Evolutionary conservation across 441 rosid genomes (phyloP), one percentile per base, ranked within the genome.

Genomic region (Adansonia grandidieri): DNA sequence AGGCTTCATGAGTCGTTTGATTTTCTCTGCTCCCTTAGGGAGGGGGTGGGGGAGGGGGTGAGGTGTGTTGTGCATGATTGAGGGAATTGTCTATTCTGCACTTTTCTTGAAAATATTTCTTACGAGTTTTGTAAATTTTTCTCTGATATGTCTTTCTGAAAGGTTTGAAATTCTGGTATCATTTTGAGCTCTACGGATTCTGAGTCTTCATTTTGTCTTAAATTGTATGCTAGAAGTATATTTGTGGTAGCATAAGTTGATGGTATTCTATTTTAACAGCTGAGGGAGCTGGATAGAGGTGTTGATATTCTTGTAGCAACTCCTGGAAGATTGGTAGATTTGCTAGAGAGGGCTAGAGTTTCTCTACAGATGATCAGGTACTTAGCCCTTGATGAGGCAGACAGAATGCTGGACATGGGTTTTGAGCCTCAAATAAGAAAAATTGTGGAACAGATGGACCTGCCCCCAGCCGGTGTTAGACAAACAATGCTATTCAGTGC

Each of bases 281-380:
- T 93, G 64, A 91, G 95, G 77, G 97, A 93, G 79, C 86, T 95
- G 80, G 98, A 95, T 81, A 90, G 97, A 73, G 98, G 98, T 62
- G 98, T 93, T 51, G 98, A 95, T 85, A 95, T 95, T 86, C 94
- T 95, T 73, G 98, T 95, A 73, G 98, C 98, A 53, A 95, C 98
- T 70, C 98, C 98, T 47, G 98, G 98, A 80, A 85, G 98, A 80
- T 84, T 95, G 88, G 97, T 93, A 13, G 98, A 95, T 83, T 82
- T 95, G 87, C 86, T 95, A 60, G 98, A 95, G 91, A 91, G 98
- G 79, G 98, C 96, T 80, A 90, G 97, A 86, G 98, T 95, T 68
- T 95, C 98, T 0, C 80, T 95, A 77, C 97, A 93, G 84, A 89
- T 93, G 98, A 83, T 95, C 80, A 92, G 85, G 81, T 93, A 84